These are phyloP conservation scores for Myriosclerotinia duriaeana DNA, from an alignment of 2,329 filamentous ascomycete genomes.

Conservation along the genomic window DNA sequence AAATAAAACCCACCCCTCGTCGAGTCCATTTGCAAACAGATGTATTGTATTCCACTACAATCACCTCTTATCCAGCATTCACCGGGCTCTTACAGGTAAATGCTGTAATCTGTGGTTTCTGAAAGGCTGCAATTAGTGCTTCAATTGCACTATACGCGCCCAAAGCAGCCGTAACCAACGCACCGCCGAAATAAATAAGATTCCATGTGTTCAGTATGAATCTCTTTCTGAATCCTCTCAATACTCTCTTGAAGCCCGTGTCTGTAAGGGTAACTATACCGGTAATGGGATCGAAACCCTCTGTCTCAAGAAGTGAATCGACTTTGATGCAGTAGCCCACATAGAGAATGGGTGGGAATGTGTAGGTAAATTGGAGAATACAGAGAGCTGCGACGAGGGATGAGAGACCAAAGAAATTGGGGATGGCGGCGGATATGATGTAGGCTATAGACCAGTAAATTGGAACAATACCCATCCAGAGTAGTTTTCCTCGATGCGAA, in stretches of 20 bases:
- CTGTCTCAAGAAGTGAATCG: slow-evolving; percentile 35
- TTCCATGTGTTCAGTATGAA: slow-evolving; percentile 30
- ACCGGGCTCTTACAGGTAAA: slow-evolving; percentile 31
- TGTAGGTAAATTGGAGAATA: slow-evolving; percentile 50
- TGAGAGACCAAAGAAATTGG: slow-evolving; percentile 44
- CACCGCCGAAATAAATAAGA: slow-evolving; percentile 32
- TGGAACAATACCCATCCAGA: slow-evolving; percentile 52
- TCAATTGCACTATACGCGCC: slow-evolving; percentile 39
- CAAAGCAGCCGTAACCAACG: slow-evolving; percentile 31
- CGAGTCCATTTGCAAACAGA: not conserved
- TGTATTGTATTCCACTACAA: no score
- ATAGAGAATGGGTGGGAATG: slow-evolving; percentile 45
- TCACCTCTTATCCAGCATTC: not conserved
- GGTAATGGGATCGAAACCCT: slow-evolving; percentile 37
- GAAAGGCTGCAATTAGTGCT: slow-evolving; percentile 39
- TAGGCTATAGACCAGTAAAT: slow-evolving; percentile 60
- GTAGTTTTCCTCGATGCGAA: slow-evolving; percentile 27
- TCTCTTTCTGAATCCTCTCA: slow-evolving; percentile 29
- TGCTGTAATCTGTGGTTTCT: slow-evolving; percentile 30
- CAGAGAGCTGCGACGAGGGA: slow-evolving; percentile 46
- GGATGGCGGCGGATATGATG: slow-evolving; percentile 53
- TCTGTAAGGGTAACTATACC: slow-evolving; percentile 24
- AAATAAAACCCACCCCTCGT: not conserved
- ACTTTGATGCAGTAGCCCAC: slow-evolving; percentile 35
- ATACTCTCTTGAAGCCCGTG: slow-evolving; percentile 23